Percentiles rank a stretch among this genome's conserved stretches.
Evolutionary conservation across 2,329 filamentous ascomycete species (phyloP).

Genomic region (Fusarium verticillioides): DNA sequence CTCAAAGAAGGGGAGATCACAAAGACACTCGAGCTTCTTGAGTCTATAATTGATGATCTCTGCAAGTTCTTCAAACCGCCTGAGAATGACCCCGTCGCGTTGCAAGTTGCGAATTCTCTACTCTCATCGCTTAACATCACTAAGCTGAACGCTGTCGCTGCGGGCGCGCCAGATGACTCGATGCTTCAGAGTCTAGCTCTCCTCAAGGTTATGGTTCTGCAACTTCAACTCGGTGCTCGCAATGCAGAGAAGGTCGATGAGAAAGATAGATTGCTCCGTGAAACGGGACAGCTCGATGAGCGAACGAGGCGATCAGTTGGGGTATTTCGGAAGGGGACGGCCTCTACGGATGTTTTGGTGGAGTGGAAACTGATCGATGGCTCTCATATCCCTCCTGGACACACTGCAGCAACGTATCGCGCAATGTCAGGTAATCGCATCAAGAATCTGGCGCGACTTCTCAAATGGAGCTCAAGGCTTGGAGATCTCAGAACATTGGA

Average conservation of each 20-base stretch:
- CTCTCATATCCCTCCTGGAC: neutral
- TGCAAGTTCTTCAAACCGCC: neutral
- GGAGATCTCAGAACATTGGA: neutral
- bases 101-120: neutral
- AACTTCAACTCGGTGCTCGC: neutral
- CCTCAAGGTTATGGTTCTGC: neutral
- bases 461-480: neutral
- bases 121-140: neutral
- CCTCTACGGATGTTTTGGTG: neutral
- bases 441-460: neutral
- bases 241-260: neutral
- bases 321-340: rapidly evolving
- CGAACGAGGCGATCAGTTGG: rapidly evolving
- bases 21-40: neutral
- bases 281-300: neutral
- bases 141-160: rapidly evolving
- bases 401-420: neutral
- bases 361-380: neutral
- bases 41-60: neutral
- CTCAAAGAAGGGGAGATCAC: neutral
- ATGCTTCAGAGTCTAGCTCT: neutral
- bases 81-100: neutral
- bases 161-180: neutral
- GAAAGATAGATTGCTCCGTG: neutral
- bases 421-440: neutral